phyloP scores from a whole-genome alignment of 2,329 filamentous ascomycete genomes.

The Trichoderma citrinoviride region DNA sequence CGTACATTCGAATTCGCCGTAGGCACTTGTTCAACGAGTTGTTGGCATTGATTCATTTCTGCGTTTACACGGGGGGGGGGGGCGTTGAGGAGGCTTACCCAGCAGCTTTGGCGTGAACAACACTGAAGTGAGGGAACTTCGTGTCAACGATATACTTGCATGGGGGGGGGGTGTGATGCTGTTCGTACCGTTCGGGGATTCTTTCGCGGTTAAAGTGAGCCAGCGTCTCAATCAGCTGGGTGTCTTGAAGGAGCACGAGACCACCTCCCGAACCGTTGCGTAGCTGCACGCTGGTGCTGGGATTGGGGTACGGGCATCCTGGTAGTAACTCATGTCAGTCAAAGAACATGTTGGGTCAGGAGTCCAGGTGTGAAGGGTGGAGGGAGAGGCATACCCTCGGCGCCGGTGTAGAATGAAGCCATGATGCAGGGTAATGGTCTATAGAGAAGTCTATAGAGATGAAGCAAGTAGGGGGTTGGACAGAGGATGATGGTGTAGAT shows the following conservation, averaged over 20 bases:
- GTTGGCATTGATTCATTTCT: too few species aligned
- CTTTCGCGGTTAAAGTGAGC: slow-evolving; percentile 18
- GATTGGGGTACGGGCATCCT: slow-evolving; percentile 11
- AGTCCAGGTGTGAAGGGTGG: background rate
- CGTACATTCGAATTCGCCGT: slow-evolving; percentile 58
- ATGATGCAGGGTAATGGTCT: slow-evolving; percentile 2
- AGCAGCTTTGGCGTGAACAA: slow-evolving; percentile 34
- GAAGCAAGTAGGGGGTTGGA: background rate
- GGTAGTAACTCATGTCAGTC: background rate
- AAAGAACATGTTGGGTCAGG: background rate
- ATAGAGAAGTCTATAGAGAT: background rate
- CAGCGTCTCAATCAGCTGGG: slow-evolving; percentile 10
- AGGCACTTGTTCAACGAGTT: slow-evolving; percentile 35
- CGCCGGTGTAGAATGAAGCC: slow-evolving; percentile 29
- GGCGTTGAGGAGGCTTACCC: slow-evolving; percentile 27
- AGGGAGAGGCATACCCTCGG: slow-evolving; percentile 28
- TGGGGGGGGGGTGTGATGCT: background rate
- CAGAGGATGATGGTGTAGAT: background rate
- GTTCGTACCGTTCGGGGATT: slow-evolving; percentile 12
- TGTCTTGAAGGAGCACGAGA: slow-evolving; percentile 10
- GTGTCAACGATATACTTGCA: background rate
- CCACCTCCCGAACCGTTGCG: slow-evolving; percentile 5
- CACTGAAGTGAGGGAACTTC: background rate
- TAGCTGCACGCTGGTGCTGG: slow-evolving; percentile 8
- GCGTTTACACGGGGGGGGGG: background rate